Conservation (phyloP, 495 filamentous ascomycete species). For the Neurospora tetraspora region DNA sequence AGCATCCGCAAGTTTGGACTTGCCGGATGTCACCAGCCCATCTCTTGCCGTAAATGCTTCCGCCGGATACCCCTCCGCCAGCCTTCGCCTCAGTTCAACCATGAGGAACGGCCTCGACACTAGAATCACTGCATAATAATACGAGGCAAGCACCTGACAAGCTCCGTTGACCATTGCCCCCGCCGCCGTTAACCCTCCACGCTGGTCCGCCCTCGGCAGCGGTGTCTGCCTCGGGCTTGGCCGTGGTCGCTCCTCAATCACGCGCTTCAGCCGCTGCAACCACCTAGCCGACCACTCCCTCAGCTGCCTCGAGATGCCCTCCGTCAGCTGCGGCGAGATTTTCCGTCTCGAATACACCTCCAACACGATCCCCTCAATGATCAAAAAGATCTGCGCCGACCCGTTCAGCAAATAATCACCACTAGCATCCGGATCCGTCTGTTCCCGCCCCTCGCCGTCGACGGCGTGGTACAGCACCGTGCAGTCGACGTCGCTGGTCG, state of each 20-base stretch:
- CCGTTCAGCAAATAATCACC: constrained; percentile 25
- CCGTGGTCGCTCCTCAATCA: constrained; percentile 7
- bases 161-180: constrained; percentile 22
- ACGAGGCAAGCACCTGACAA: constrained; percentile 32
- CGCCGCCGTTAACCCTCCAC: not conserved
- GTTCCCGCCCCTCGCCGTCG: constrained; percentile 21
- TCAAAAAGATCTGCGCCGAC: constrained; percentile 31
- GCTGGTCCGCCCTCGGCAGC: constrained; percentile 4
- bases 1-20: constrained; percentile 34
- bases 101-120: constrained; percentile 37
- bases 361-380: constrained; percentile 31
- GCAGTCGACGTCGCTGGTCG: constrained; percentile 48
- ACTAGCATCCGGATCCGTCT: constrained; percentile 2
- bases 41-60: not conserved
- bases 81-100: constrained; percentile 33
- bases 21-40: constrained; percentile 13
- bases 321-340: constrained; percentile 34
- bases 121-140: constrained; percentile 39
- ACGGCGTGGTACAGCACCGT: constrained; percentile 32
- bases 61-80: constrained; percentile 15
- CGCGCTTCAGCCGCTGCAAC: constrained; percentile 25
- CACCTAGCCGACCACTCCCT: constrained; percentile 34
- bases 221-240: not conserved
- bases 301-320: constrained; percentile 35
- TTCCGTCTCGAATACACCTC: constrained; percentile 36